Conservation (phyloP, 192 early-diverging fungal species). For the Pilaira anomala region DNA sequence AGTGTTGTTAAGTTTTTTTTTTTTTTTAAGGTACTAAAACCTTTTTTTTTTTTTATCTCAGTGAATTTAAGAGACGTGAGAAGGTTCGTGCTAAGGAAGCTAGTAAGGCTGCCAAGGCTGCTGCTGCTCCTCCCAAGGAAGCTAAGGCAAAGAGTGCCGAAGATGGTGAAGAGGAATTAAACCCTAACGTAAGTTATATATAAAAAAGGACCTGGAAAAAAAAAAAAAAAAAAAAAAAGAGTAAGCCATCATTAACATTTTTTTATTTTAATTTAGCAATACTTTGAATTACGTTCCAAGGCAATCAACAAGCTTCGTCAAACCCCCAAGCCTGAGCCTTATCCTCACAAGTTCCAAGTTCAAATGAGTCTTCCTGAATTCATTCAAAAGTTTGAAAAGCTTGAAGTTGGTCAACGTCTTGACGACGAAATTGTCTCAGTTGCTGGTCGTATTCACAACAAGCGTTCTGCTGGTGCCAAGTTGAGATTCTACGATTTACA, state of each 20-base stretch:
- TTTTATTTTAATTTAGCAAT: slow-evolving; percentile 59
- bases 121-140: slow-evolving; percentile 45
- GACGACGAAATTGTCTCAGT: slow-evolving; percentile 71
- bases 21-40: not conserved
- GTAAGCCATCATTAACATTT: not conserved
- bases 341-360: slow-evolving; percentile 98
- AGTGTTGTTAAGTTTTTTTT: not conserved
- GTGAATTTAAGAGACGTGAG: slow-evolving; percentile 87
- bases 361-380: slow-evolving; percentile 79
- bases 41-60: slow-evolving; percentile 30
- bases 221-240: not conserved
- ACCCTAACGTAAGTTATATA: slow-evolving; percentile 78
- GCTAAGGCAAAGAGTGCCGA: slow-evolving; percentile 53
- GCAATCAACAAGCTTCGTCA: slow-evolving; percentile 79
- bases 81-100: slow-evolving; percentile 92
- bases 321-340: slow-evolving; percentile 83
- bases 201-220: too few relatives aligned
- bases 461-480: slow-evolving; percentile 83
- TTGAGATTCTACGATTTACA: slow-evolving; percentile 97
- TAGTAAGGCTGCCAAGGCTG: slow-evolving; percentile 55
- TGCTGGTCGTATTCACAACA: slow-evolving; percentile 96
- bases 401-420: slow-evolving; percentile 68
- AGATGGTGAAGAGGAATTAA: slow-evolving; percentile 78
- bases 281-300: slow-evolving; percentile 96
- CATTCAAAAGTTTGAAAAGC: slow-evolving; percentile 73